Base-by-base conservation (phyloP, 352 stramenopile species). In the Phytophthora crassamura region DNA sequence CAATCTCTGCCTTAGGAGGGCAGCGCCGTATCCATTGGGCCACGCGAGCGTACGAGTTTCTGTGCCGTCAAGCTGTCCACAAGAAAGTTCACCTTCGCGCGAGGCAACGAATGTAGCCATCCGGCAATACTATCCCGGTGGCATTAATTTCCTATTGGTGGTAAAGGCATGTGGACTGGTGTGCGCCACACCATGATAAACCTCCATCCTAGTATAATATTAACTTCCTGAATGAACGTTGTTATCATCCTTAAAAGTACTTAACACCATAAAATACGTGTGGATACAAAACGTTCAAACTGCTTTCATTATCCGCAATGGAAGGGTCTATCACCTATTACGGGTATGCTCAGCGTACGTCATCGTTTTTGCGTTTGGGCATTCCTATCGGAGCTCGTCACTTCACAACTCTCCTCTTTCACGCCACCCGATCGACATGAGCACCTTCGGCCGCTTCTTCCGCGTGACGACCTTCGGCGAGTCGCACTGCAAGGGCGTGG, bases 401-500 rank as follows among this genome's bases (percentile, higher is more conserved):
- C 43, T 62, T 58, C 20, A 10, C 20, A 63, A 72, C 53, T 54
- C 40, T 25, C 35, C 32, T 41, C 22, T 16, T 5, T 18, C n/a
- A 75, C 28, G 22, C 22, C 22, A 25, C 22, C 22, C 22, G 22
- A 25, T 25, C 3, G 22, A 25, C 42, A 96, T 96, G 88, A 96
- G 88, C 70, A 91, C 95, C 36, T 99, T 99, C 74, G 98, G 98
- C 51, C 88, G 94, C 53, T 76, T 98, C 69, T 99, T 99, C 80
- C 94, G 97, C 66, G 98, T 99, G 55, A 99, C 96, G 41, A 99
- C 98, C 61, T 99, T 98, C 77, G 98, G 97, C 32, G 98, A 99
- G 84, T 99, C 97, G 53, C 98, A 99, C 74, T 98, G 97, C 67
- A 97, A 97, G 55, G 97, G 95, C 34, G 97, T 99, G 5, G 98